phyloP scores from a whole-genome alignment of 108 stramenopile genomes.

The Cyclotella choctawhatcheeana region DNA sequence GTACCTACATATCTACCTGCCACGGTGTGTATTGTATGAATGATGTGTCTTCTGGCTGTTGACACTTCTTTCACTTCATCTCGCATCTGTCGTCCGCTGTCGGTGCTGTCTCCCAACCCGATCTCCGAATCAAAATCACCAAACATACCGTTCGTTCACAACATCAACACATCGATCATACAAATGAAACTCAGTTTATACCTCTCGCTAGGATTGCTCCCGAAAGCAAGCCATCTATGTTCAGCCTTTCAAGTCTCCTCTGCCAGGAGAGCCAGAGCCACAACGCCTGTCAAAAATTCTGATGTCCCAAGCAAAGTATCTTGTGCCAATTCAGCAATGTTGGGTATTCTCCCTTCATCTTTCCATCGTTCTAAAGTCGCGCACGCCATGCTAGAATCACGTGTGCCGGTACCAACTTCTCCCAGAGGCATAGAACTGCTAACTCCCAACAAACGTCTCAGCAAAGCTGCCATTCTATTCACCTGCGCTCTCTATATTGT shows the following conservation, averaged over 20 bases:
- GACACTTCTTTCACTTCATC: no score
- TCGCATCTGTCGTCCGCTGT: no score
- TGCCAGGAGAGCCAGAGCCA: background rate
- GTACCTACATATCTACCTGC: no score
- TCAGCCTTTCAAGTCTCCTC: slow-evolving; percentile 4
- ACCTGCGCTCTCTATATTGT: background rate
- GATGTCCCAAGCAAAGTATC: background rate
- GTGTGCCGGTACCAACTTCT: background rate
- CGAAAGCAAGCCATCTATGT: background rate
- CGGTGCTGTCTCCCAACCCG: no score
- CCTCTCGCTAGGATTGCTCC: background rate
- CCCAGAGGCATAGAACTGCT: background rate
- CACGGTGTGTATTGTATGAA: no score
- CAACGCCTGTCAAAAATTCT: background rate
- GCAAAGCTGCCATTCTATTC: background rate
- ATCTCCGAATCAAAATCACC: no score
- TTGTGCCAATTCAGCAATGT: background rate
- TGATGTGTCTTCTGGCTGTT: no score
- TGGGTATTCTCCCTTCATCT: slow-evolving; percentile 1
- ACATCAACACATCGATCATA: no score
- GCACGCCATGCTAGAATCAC: background rate
- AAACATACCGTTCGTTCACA: no score
- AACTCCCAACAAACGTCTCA: background rate
- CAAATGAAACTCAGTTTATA: background rate
- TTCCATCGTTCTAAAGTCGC: slow-evolving; percentile 3